A percentile compares a stretch with the other conserved stretches of the same genome.
These are phyloP conservation scores for Eragrostis tef DNA, from an alignment of 202 grass and related monocot genomes.

Conservation along the genomic window DNA sequence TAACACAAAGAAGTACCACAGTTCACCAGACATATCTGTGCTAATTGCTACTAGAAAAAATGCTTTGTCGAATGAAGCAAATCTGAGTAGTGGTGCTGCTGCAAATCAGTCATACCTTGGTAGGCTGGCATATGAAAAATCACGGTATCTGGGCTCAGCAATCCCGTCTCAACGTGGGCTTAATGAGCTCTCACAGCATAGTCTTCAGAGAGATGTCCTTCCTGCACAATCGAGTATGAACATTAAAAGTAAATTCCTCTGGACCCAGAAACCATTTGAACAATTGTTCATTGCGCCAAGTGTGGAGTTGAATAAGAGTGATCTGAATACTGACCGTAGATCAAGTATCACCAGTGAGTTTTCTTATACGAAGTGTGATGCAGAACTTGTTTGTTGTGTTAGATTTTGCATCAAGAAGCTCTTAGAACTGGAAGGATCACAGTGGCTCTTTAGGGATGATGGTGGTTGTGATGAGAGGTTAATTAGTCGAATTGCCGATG, in stretches of 20 bases:
- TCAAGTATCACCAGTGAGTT: slow-evolving; percentile 33
- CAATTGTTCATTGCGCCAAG: slow-evolving; percentile 57
- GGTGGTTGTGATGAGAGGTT: slow-evolving; percentile 74
- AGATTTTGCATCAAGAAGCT: slow-evolving; percentile 65
- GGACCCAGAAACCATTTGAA: slow-evolving; percentile 68
- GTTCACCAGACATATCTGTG: slow-evolving; percentile 77
- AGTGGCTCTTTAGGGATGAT: slow-evolving; percentile 67
- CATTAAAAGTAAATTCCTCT: slow-evolving; percentile 49
- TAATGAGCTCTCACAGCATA: slow-evolving; percentile 44
- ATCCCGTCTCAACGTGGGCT: slow-evolving; percentile 21
- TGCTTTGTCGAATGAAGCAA: slow-evolving; percentile 50
- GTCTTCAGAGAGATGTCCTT: slow-evolving; percentile 45
- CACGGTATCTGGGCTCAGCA: slow-evolving; percentile 46
- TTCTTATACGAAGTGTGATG: slow-evolving; percentile 40
- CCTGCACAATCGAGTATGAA: slow-evolving; percentile 41
- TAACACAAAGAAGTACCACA: slow-evolving; percentile 77
- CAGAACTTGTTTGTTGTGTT: slow-evolving; percentile 56
- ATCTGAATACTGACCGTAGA: not conserved
- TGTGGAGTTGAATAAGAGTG: slow-evolving; percentile 18
- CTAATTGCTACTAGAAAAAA: slow-evolving; percentile 62
- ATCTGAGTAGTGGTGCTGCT: slow-evolving; percentile 50
- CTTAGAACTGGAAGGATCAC: slow-evolving; percentile 67
- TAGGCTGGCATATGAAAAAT: slow-evolving; percentile 54
- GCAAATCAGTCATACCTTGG: slow-evolving; percentile 47
- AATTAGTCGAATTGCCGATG: slow-evolving; percentile 56